Base-by-base conservation (phyloP, 768 basidiomycete genomes). In the Lactarius evosmus region DNA sequence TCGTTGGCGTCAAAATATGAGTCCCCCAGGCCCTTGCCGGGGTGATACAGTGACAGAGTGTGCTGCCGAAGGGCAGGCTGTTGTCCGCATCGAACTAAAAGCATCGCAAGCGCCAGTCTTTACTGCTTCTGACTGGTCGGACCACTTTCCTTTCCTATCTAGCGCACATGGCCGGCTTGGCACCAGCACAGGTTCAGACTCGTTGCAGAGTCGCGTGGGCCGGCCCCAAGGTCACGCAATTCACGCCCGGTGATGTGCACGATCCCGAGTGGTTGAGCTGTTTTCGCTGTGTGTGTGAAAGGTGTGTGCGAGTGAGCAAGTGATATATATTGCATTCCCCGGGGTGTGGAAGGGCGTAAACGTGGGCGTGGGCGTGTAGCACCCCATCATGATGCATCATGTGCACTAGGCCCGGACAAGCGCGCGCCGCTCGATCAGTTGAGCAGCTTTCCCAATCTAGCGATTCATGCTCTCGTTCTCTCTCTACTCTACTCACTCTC, bases 201-300 rank as follows among this genome's bases (percentile, higher is more conserved):
- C 46, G 44, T 25, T 46, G 44, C 46, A 14, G 12, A 14, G 5
- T 49, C 46, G 46, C 46, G 22, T 49, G 46, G 9, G 46, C 22
- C 12, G 22, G 46, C 46, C 11, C n/a, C 46, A 49, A 49, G 44
- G 44, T 22, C 44, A 46, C 44, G 22, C 46, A 49, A 49, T 49
- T 49, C 46, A 49, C 46, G 46, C 22, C 9, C 46, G 25, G 46
- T 25, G 46, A 49, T 49, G 46, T 27, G 46, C 22, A 14, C 46
- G 44, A 46, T 49, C 46, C 25, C 46, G 25, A 49, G 25, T 25
- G 12, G 46, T 25, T 49, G 46, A 49, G 46, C 46, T 49, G 2
- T 49, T 49, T 49, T 49, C n/a, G n/a, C n/a, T 11, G 44, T 46
- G 44, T 46, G 44, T 49, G 22, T 49, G 46, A 49, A 49, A 49